Base-by-base conservation (phyloP, 164 flowering plant genomes). In the Piper betle region DNA sequence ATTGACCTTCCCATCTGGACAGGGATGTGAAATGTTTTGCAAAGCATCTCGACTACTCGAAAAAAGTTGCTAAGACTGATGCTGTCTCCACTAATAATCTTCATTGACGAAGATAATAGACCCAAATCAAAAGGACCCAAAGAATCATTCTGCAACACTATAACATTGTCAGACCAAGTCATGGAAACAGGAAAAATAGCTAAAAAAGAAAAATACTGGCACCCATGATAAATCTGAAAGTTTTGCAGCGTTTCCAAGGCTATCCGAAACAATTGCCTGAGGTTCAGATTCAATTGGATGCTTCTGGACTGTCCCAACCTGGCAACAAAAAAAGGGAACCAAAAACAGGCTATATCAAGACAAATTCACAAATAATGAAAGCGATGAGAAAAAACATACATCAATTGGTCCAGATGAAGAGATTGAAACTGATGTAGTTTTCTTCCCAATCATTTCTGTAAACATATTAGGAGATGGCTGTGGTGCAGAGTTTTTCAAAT, bases 121-220 rank as follows among this genome's bases (percentile, higher is more conserved):
- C 78, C 78, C 56, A 84, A 74, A 71, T 83, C 90, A 52, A 82
- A 80, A 19, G 92, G 81, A 58, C 90, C 92, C 68, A 80, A 56
- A 12, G 88, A 79, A 61, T 85, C 85, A 41, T 69, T 63, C 92
- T 85, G 86, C 39, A 66, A 37, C 60, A 52, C 69, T 63, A 53
- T 55, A 53, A 6, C 39, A 68, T 11, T 68, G 57, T 39, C 16
- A 42, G 33, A 25, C 33, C n/a, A 10, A 20, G 17, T 11, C 9
- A 39, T 9, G 13, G 6, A 19, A 25, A 7, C 42, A 3, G 39
- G 37, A 37, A 6, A 55, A 53, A 55, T 41, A 11, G 38, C 33
- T 7, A 25, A n/a, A 48, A 12, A 9, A 52, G 5, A 39, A 50
- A 19, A 60, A 13, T 9, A 59, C 1, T 41, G 53, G 52, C 84